These are phyloP conservation scores for Candida fluviatilis DNA, from an alignment of 805 yeast species.

Conservation along the genomic window DNA sequence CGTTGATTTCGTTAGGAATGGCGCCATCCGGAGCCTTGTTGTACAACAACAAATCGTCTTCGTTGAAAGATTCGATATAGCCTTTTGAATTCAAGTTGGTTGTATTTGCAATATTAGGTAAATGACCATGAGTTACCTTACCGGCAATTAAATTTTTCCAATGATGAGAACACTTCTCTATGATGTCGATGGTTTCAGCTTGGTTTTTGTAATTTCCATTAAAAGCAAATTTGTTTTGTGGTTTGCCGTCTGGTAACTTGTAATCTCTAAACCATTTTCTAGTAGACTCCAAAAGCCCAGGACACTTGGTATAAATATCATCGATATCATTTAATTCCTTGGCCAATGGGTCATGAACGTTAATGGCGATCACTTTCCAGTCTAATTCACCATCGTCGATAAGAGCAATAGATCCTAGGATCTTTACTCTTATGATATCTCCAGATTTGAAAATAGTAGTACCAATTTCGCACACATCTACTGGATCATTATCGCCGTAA, in stretches of 20 bases:
- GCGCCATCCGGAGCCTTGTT: conserved; percentile 20
- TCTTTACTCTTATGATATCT: conserved; percentile 82
- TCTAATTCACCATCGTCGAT: conserved; percentile 90
- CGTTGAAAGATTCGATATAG: conserved; percentile 15
- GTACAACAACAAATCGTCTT: conserved; percentile 12
- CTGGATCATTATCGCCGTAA: conserved; percentile 44
- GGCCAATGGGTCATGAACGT: conserved; percentile 81
- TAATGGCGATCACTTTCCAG: conserved; percentile 90
- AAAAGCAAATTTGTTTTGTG: conserved; percentile 95
- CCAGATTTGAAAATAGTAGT: conserved; percentile 62
- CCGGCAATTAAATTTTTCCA: conserved; percentile 78
- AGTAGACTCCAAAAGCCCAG: conserved; percentile 90
- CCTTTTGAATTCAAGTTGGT: conserved; percentile 30
- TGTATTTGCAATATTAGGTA: conserved; percentile 37
- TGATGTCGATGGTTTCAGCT: conserved; percentile 79
- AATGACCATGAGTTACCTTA: conserved; percentile 30
- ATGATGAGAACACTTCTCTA: conserved; percentile 77
- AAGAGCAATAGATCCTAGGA: conserved; percentile 89
- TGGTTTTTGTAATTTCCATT: conserved; percentile 87
- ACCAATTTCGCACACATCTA: conserved; percentile 83
- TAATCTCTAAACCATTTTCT: conserved; percentile 98
- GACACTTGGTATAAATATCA: conserved; percentile 85
- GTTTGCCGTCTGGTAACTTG: conserved; percentile 97
- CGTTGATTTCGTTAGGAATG: conserved; percentile 38
- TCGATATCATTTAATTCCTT: conserved; percentile 81